Evolutionary conservation across 2,329 filamentous ascomycete genomes (phyloP).

Genomic region (Mollisiaceae sp.): DNA sequence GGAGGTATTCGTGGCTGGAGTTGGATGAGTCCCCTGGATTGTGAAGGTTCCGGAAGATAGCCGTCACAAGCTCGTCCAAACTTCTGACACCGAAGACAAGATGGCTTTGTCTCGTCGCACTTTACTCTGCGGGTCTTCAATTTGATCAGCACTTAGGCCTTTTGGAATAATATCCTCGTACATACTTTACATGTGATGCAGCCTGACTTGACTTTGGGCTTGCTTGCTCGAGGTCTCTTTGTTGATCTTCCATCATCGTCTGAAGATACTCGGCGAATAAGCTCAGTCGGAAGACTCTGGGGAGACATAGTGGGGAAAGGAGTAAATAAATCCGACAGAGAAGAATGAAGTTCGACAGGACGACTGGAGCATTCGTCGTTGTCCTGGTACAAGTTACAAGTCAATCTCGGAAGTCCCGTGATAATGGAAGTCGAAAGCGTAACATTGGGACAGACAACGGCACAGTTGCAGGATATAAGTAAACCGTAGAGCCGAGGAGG

Average conservation of each 20-base stretch:
- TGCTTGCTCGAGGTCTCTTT: constrained; percentile 38
- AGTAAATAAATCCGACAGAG: background rate
- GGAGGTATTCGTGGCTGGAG: constrained; percentile 42
- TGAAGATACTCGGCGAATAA: constrained; percentile 28
- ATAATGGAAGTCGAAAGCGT: background rate
- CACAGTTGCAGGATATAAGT: constrained; percentile 1
- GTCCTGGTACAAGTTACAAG: background rate
- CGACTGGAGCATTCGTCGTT: background rate
- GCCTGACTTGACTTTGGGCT: constrained; percentile 66
- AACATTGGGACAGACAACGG: background rate
- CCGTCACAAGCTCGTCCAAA: constrained; percentile 65
- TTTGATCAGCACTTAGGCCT: background rate
- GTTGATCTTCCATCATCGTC: constrained; percentile 23
- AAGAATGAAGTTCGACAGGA: background rate
- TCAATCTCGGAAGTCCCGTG: background rate
- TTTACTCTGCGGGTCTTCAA: constrained; percentile 61
- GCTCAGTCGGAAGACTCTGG: constrained; percentile 22
- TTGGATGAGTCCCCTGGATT: constrained; percentile 24
- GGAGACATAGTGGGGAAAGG: background rate
- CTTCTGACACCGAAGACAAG: constrained; percentile 64
- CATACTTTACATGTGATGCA: constrained; percentile 71
- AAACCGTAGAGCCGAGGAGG: background rate
- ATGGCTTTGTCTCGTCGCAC: constrained; percentile 67
- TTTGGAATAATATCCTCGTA: background rate
- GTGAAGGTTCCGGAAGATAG: constrained; percentile 49